Evolutionary conservation across 192 early-diverging fungal species (phyloP).

Genomic region (Umbelopsis ramanniana): DNA sequence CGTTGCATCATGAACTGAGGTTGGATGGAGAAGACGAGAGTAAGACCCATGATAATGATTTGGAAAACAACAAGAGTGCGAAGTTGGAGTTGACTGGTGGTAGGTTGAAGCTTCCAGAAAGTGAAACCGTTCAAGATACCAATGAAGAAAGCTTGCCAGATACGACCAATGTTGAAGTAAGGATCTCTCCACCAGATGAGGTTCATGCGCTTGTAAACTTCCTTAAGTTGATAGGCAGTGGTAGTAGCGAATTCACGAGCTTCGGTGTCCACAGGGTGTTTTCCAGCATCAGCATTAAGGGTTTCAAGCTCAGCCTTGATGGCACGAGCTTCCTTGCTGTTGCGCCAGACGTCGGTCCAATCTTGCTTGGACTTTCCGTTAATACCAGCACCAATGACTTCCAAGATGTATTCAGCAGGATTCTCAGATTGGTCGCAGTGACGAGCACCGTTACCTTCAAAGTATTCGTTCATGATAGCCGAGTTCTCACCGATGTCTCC

Average conservation of each 20-base stretch:
- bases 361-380: slow-evolving; percentile 57
- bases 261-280: slow-evolving; percentile 32
- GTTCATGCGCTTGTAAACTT: slow-evolving; percentile 69
- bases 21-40: slow-evolving; percentile 71
- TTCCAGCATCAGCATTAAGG: slow-evolving; percentile 45
- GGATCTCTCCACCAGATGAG: slow-evolving; percentile 73
- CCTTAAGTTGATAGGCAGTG: slow-evolving; percentile 51
- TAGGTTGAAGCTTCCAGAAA: slow-evolving; percentile 64
- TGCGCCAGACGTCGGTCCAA: slow-evolving; percentile 77
- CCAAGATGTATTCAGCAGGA: slow-evolving; percentile 87
- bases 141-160: slow-evolving; percentile 60
- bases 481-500: slow-evolving; percentile 78
- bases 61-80: slow-evolving; percentile 75
- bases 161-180: slow-evolving; percentile 76
- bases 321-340: slow-evolving; percentile 51
- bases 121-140: slow-evolving; percentile 75
- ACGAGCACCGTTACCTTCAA: slow-evolving; percentile 73
- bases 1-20: slow-evolving; percentile 72
- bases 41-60: slow-evolving; percentile 66
- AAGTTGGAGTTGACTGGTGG: slow-evolving; percentile 65
- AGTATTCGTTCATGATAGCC: slow-evolving; percentile 67
- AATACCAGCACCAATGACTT: slow-evolving; percentile 74
- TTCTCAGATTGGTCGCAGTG: slow-evolving; percentile 69
- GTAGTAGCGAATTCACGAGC: slow-evolving; percentile 52
- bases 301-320: slow-evolving; percentile 59